These are phyloP conservation scores for Linum lewisii DNA, from an alignment of 345 rosid genomes.

Conservation along the genomic window DNA sequence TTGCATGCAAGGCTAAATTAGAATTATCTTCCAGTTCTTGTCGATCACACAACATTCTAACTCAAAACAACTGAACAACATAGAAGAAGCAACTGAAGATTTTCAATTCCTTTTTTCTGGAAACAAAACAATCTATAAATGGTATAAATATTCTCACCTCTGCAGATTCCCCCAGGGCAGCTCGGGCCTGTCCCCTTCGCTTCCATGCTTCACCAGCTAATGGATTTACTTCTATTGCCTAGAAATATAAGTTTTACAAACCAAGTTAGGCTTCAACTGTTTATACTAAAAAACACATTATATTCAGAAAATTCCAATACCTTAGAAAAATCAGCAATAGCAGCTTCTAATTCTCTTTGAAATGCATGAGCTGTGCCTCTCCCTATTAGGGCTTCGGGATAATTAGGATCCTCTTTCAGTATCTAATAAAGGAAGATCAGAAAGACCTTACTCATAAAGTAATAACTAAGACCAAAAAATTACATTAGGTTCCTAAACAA, in stretches of 20 bases:
- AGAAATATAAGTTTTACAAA: slow-evolving; percentile 11
- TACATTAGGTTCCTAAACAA: not conserved
- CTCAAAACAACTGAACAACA: not conserved
- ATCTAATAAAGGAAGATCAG: slow-evolving; percentile 34
- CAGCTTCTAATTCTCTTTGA: slow-evolving; percentile 74
- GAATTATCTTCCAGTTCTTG: not conserved
- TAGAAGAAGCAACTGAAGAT: not conserved
- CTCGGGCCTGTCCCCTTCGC: slow-evolving; percentile 96
- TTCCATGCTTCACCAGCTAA: slow-evolving; percentile 99
- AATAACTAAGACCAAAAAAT: slow-evolving; percentile 3
- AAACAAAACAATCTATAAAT: slow-evolving; percentile 1
- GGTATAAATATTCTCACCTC: slow-evolving; percentile 42
- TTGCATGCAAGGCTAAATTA: not conserved
- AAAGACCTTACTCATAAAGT: not conserved
- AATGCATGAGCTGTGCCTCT: slow-evolving; percentile 98
- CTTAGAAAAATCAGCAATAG: slow-evolving; percentile 86
- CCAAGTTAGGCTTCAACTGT: not conserved
- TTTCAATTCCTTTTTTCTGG: not conserved
- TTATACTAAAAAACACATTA: not conserved
- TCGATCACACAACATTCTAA: not conserved
- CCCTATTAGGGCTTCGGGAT: slow-evolving; percentile 92
- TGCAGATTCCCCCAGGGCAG: slow-evolving; percentile 78
- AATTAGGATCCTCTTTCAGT: slow-evolving; percentile 70
- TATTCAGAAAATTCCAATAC: slow-evolving; percentile 24
- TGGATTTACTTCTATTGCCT: slow-evolving; percentile 87